Evolutionary conservation across 352 stramenopile genomes (phyloP).

Genomic region (Pythium folliculosum): DNA sequence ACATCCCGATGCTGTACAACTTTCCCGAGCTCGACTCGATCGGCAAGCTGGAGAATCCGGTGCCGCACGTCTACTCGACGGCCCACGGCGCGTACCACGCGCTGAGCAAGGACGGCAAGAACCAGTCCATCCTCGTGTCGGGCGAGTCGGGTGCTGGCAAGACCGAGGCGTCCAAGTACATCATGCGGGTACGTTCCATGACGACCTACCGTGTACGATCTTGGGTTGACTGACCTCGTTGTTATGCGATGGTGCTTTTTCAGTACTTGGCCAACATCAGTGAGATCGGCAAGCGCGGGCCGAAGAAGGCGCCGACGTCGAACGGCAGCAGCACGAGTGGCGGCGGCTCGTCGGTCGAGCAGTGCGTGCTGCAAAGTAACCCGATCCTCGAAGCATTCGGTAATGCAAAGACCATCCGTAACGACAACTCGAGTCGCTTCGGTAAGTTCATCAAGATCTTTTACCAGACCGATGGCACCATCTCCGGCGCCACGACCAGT

Average conservation of each 20-base stretch:
- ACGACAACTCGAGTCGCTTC: conserved; percentile 96
- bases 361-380: conserved; percentile 93
- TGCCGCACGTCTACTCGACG: conserved; percentile 87
- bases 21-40: conserved; percentile 88
- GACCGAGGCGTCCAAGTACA: conserved; percentile 91
- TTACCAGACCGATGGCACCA: conserved; percentile 90
- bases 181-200: conserved; percentile 74
- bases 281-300: conserved; percentile 81
- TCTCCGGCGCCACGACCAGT: conserved; percentile 92
- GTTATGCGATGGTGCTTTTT: background rate
- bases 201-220: background rate
- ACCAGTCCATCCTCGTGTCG: conserved; percentile 87
- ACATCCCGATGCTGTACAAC: conserved; percentile 92
- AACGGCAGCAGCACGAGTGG: conserved; percentile 18
- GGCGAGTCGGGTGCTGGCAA: conserved; percentile 88
- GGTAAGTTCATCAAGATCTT: conserved; percentile 97
- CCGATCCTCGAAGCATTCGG: conserved; percentile 92
- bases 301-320: conserved; percentile 62
- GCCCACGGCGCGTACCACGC: conserved; percentile 83
- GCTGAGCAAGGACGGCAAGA: conserved; percentile 75
- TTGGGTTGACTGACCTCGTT: background rate
- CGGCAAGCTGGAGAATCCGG: conserved; percentile 82
- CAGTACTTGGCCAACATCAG: conserved; percentile 90
- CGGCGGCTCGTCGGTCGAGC: conserved; percentile 78
- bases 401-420: conserved; percentile 94